A percentile compares a stretch with the other conserved stretches of the same genome.
These are phyloP conservation scores for Orbilia oligospora DNA, from an alignment of 2,329 filamentous ascomycete species.

Conservation along the genomic window DNA sequence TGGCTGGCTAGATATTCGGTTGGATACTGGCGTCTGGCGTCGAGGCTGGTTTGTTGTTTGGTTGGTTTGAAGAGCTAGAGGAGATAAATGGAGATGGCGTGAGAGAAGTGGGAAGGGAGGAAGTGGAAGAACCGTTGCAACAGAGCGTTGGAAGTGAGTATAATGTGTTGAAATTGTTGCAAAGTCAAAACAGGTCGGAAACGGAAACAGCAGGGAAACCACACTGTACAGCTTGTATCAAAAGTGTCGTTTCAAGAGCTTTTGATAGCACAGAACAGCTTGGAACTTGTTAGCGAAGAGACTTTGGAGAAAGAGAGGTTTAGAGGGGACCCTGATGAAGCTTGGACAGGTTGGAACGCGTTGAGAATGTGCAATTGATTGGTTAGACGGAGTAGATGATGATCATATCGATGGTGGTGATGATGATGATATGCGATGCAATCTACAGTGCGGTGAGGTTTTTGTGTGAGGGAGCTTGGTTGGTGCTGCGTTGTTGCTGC, in stretches of 20 bases:
- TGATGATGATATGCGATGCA: background rate
- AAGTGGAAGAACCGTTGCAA: background rate
- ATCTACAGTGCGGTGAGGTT: background rate
- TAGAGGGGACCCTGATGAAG: background rate
- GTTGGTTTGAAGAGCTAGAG: slow-evolving; percentile 1
- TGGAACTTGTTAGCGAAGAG: background rate
- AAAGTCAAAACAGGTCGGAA: slow-evolving; percentile 16
- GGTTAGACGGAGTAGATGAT: background rate
- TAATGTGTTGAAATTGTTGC: slow-evolving; percentile 39
- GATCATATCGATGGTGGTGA: no score
- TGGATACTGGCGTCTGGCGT: no score
- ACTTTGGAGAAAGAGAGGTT: background rate
- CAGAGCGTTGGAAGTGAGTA: background rate
- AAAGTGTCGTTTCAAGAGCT: background rate
- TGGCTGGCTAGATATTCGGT: no score
- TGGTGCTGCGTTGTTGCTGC: background rate
- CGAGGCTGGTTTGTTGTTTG: no score
- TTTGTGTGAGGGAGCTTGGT: background rate
- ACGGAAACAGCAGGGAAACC: background rate
- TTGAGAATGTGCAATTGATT: slow-evolving; percentile 17
- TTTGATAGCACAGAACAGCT: background rate
- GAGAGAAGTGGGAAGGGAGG: background rate
- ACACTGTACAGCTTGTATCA: background rate
- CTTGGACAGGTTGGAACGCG: background rate
- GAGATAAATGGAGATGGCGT: background rate